Percentiles rank a stretch among this genome's conserved stretches.
Evolutionary conservation across 306 rosid species (phyloP).

Genomic region (Vigna unguiculata): DNA sequence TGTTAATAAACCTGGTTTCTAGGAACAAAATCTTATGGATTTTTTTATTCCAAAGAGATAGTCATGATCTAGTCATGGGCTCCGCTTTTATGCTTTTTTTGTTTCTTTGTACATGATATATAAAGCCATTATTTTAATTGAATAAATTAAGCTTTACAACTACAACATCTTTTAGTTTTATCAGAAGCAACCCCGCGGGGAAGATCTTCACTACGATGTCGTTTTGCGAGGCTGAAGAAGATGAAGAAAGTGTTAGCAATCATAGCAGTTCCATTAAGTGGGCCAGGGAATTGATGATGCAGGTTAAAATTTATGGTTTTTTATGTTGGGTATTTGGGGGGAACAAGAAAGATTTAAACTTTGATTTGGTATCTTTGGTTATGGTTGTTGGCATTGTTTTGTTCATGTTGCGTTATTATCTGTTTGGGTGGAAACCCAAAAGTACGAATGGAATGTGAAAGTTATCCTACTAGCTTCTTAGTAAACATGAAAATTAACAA

Average conservation of each 20-base stretch:
- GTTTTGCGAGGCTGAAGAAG: conserved; percentile 60
- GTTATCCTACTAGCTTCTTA: background rate
- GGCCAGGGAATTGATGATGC: conserved; percentile 71
- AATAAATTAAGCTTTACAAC: too few species aligned
- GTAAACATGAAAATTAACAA: background rate
- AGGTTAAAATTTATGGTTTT: conserved; percentile 55
- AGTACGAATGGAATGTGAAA: background rate
- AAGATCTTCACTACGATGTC: conserved; percentile 90
- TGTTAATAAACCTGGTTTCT: too few species aligned
- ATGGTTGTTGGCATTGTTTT: conserved; percentile 11
- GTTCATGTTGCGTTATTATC: background rate
- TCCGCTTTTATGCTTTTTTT: too few species aligned
- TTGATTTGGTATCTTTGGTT: conserved; percentile 5
- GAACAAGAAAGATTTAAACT: background rate
- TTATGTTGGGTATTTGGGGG: conserved; percentile 4
- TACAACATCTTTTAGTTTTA: too few species aligned
- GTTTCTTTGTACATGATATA: too few species aligned
- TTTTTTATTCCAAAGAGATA: too few species aligned
- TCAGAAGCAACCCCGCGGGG: conserved; percentile 73
- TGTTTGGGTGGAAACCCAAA: background rate
- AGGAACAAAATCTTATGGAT: too few species aligned
- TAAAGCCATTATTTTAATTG: too few species aligned
- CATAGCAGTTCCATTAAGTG: conserved; percentile 55
- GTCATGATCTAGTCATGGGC: too few species aligned
- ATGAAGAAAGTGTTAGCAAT: conserved; percentile 38